A percentile compares a stretch with the other conserved stretches of the same genome.
Conservation (phyloP, 768 basidiomycete genomes). For the Cubamyces lactineus region DNA sequence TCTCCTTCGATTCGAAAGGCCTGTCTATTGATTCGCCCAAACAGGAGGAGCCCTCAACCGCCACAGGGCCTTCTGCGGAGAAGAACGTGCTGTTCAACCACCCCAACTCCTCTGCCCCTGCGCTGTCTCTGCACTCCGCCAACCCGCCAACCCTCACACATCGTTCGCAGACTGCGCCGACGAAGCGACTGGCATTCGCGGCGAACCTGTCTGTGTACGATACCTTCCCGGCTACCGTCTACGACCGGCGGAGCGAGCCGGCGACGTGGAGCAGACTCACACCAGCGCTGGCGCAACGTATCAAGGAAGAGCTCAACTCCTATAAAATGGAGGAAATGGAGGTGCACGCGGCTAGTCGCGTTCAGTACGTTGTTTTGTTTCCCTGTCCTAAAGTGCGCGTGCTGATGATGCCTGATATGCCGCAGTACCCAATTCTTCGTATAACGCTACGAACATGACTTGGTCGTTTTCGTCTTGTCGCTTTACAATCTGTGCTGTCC, state of each 20-base stretch:
- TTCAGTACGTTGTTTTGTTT: slow-evolving; percentile 64
- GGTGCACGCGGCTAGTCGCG: slow-evolving; percentile 90
- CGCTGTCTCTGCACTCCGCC: slow-evolving; percentile 59
- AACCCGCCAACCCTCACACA: slow-evolving; percentile 59
- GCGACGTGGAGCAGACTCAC: slow-evolving; percentile 97
- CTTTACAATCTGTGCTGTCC: slow-evolving; percentile 22
- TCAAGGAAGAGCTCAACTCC: slow-evolving; percentile 98
- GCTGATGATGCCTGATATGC: slow-evolving; percentile 17
- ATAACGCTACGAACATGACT: slow-evolving; percentile 43
- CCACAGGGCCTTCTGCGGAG: slow-evolving; percentile 43
- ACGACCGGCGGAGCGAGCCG: slow-evolving; percentile 94
- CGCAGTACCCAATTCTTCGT: slow-evolving; percentile 87
- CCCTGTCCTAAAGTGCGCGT: neutral
- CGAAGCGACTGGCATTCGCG: slow-evolving; percentile 85
- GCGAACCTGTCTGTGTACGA: slow-evolving; percentile 93
- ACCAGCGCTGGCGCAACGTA: slow-evolving; percentile 91
- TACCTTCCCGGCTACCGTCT: slow-evolving; percentile 90
- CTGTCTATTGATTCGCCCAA: slow-evolving; percentile 43
- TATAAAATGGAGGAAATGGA: slow-evolving; percentile 99
- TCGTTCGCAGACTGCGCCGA: slow-evolving; percentile 67
- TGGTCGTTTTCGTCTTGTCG: slow-evolving; percentile 34
- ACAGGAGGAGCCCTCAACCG: slow-evolving; percentile 38
- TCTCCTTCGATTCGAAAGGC: slow-evolving; percentile 53
- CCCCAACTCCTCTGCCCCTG: slow-evolving; percentile 92
- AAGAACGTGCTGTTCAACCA: slow-evolving; percentile 69